Percentiles rank a stretch among this genome's conserved stretches.
These are phyloP conservation scores for Jimgerdemannia flammicorona DNA, from an alignment of 192 early-diverging fungal species.

Conservation along the genomic window DNA sequence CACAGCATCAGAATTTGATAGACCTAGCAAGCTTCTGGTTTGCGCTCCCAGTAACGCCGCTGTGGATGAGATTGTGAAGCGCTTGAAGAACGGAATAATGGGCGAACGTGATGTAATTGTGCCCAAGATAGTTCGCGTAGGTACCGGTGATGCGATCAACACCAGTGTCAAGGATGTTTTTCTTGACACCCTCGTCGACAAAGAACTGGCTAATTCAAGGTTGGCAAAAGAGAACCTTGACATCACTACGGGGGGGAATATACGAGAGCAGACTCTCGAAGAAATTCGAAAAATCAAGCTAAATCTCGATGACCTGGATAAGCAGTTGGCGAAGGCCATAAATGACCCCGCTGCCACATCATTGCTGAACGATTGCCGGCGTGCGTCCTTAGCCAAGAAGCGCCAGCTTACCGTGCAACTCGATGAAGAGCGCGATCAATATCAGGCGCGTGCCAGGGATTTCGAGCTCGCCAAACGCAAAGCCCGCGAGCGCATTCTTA, in stretches of 20 bases:
- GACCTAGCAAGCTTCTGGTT: conserved; percentile 66
- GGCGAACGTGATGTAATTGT: conserved; percentile 53
- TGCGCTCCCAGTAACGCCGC: conserved; percentile 98
- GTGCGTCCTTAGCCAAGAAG: conserved; percentile 16
- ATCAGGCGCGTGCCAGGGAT: conserved; percentile 12
- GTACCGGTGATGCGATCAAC: conserved; percentile 70
- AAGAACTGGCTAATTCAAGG: conserved; percentile 45
- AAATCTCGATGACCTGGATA: conserved; percentile 34
- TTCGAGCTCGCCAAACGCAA: conserved; percentile 19
- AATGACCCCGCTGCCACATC: conserved; percentile 30
- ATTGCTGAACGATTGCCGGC: conserved; percentile 10
- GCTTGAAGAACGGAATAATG: conserved; percentile 73
- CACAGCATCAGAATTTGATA: conserved; percentile 10
- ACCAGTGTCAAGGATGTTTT: conserved; percentile 67
- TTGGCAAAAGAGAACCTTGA: conserved; percentile 18
- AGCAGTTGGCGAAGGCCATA: conserved; percentile 34
- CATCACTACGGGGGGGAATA: conserved; percentile 5
- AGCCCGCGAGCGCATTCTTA: conserved; percentile 62
- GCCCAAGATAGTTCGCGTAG: conserved; percentile 82
- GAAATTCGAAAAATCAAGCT: conserved; percentile 34
- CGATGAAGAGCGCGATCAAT: conserved; percentile 26
- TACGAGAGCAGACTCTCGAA: conserved; percentile 28
- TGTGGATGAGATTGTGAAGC: conserved; percentile 91
- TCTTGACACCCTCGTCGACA: conserved; percentile 65
- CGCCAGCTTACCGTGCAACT: conserved; percentile 26